A percentile compares a stretch with the other conserved stretches of the same genome.
Evolutionary conservation across 768 basidiomycete genomes (phyloP).

Genomic region (Jaapia argillacea): DNA sequence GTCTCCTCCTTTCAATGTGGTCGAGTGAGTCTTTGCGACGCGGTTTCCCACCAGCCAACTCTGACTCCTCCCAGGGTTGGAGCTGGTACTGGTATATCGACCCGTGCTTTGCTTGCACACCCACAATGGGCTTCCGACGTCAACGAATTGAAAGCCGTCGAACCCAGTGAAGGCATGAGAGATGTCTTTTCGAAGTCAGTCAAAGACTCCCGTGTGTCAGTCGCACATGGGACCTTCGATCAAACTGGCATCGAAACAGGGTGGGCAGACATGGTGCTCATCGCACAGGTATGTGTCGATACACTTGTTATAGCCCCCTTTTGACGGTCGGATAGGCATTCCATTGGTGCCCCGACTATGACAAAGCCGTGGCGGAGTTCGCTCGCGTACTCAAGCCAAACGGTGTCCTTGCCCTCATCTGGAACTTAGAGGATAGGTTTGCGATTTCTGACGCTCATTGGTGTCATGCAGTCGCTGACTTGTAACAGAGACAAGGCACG

Average conservation of each 20-base stretch:
- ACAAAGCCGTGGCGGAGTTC: slow-evolving; percentile 65
- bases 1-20: slow-evolving; percentile 41
- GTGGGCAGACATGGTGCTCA: slow-evolving; percentile 71
- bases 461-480: background rate
- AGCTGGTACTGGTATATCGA: slow-evolving; percentile 84
- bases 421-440: slow-evolving; percentile 86
- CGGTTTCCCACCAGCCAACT: slow-evolving; percentile 4
- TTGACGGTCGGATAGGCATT: slow-evolving; percentile 50
- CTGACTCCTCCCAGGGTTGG: slow-evolving; percentile 57
- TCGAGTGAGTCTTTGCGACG: slow-evolving; percentile 44
- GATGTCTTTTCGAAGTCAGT: slow-evolving; percentile 50
- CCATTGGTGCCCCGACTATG: slow-evolving; percentile 87
- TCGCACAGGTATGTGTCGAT: slow-evolving; percentile 51
- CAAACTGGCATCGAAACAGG: slow-evolving; percentile 45
- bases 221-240: slow-evolving; percentile 65
- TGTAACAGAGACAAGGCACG: slow-evolving; percentile 37
- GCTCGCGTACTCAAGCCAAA: slow-evolving; percentile 68
- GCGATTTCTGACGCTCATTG: slow-evolving; percentile 4
- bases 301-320: slow-evolving; percentile 4
- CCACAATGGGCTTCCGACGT: slow-evolving; percentile 42
- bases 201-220: slow-evolving; percentile 38
- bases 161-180: slow-evolving; percentile 87
- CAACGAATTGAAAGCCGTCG: slow-evolving; percentile 53
- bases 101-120: slow-evolving; percentile 66
- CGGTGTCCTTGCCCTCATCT: slow-evolving; percentile 67